A percentile compares a stretch with the other conserved stretches of the same genome.
Conservation (phyloP, 2,329 filamentous ascomycete genomes). For the Beauveria australis region DNA sequence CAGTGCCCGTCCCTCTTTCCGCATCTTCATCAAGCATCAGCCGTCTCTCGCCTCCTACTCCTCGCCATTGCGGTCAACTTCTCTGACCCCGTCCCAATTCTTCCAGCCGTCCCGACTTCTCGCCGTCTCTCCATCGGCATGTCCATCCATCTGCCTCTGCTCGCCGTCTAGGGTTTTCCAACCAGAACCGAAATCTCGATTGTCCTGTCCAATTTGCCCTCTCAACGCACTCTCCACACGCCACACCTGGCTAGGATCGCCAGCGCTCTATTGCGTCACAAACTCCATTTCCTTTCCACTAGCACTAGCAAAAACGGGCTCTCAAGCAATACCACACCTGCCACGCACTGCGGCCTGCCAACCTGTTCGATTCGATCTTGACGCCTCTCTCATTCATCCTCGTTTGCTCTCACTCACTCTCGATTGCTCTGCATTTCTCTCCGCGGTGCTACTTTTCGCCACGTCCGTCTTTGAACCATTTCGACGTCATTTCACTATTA, state of each 20-base stretch:
- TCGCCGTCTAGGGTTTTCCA: background rate
- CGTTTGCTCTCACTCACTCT: background rate
- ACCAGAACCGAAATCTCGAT: slow-evolving; percentile 7
- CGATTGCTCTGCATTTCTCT: background rate
- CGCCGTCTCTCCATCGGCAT: background rate
- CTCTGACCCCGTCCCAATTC: background rate
- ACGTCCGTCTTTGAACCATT: background rate
- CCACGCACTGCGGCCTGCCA: background rate
- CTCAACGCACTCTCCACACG: slow-evolving; percentile 5
- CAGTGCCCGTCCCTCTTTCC: background rate
- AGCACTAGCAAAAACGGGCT: slow-evolving; percentile 3
- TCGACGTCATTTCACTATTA: slow-evolving; percentile 4
- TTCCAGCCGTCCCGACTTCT: background rate
- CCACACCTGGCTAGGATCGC: slow-evolving; percentile 6
- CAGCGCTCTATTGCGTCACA: slow-evolving; percentile 12
- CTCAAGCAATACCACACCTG: background rate
- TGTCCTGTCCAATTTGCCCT: background rate
- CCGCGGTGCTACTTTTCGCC: background rate
- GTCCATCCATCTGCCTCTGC: background rate
- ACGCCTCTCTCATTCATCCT: background rate
- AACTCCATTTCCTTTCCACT: slow-evolving; percentile 3
- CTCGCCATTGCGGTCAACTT: background rate
- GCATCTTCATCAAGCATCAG: background rate
- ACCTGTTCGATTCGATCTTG: background rate
- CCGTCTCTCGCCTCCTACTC: background rate